A percentile compares a stretch with the other conserved stretches of the same genome.
phyloP scores from a whole-genome alignment of 2,329 filamentous ascomycete species.

The Fragosphaeria purpurea region DNA sequence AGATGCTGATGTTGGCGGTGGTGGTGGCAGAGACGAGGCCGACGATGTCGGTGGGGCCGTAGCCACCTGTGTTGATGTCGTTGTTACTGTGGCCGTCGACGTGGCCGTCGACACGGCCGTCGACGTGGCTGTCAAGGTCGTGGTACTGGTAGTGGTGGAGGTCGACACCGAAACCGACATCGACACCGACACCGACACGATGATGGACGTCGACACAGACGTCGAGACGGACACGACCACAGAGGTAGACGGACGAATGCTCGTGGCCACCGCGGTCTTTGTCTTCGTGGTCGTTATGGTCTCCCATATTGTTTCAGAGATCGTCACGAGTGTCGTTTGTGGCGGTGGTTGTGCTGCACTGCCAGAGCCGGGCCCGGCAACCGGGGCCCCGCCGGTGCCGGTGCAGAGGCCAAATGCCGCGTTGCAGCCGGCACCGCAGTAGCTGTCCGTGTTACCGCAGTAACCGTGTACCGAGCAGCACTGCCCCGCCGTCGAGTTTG shows the following conservation, averaged over 20 bases:
- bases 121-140: not conserved
- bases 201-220: too few species aligned
- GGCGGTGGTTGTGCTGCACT: not conserved
- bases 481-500: slow-evolving; percentile 1
- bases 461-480: slow-evolving; percentile 9
- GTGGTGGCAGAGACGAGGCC: not conserved
- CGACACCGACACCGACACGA: not conserved
- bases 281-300: not conserved
- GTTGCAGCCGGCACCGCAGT: slow-evolving; percentile 8
- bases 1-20: not conserved
- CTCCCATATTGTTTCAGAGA: not conserved
- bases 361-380: not conserved
- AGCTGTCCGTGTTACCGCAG: slow-evolving; percentile 4
- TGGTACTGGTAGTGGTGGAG: not conserved
- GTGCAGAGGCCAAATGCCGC: not conserved
- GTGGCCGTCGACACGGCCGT: not conserved
- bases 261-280: not conserved
- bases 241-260: not conserved
- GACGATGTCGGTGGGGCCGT: too few species aligned
- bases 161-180: not conserved
- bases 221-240: too few species aligned
- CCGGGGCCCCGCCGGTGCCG: not conserved
- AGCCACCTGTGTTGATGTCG: not conserved
- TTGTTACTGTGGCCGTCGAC: not conserved
- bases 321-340: not conserved